These are phyloP conservation scores for Heterobasidion annosum DNA, from an alignment of 1,284 basidiomycete genomes.

Conservation along the genomic window DNA sequence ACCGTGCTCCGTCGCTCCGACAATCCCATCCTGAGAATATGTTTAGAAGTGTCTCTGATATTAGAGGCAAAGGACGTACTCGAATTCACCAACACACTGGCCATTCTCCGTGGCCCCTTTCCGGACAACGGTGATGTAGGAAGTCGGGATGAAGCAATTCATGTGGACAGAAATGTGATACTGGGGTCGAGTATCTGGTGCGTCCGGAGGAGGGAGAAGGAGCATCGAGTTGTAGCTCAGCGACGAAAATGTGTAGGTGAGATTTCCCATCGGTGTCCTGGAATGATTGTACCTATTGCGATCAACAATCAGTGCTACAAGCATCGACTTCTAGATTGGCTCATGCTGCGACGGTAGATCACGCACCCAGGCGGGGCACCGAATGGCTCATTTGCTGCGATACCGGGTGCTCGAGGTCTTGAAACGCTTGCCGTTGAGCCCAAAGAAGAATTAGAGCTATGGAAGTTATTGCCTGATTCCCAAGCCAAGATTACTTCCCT, in stretches of 20 bases:
- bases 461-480: too few species aligned
- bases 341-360: background rate
- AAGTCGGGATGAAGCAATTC: conserved; percentile 30
- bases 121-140: conserved; percentile 27
- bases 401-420: background rate
- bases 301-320: background rate
- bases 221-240: conserved; percentile 22
- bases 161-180: conserved; percentile 28
- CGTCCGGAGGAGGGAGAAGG: conserved; percentile 12
- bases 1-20: background rate
- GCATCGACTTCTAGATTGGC: too few species aligned
- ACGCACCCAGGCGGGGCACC: background rate
- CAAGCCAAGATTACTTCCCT: too few species aligned
- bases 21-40: background rate
- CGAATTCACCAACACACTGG: conserved; percentile 27
- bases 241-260: conserved; percentile 22
- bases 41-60: background rate
- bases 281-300: background rate
- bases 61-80: conserved; percentile 18
- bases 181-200: conserved; percentile 17
- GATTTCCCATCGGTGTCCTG: background rate
- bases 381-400: background rate
- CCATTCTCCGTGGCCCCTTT: conserved; percentile 21
- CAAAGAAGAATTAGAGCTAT: too few species aligned
- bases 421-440: too few species aligned